Base-by-base conservation (phyloP, 441 rosid species). In the California macrophylla region DNA sequence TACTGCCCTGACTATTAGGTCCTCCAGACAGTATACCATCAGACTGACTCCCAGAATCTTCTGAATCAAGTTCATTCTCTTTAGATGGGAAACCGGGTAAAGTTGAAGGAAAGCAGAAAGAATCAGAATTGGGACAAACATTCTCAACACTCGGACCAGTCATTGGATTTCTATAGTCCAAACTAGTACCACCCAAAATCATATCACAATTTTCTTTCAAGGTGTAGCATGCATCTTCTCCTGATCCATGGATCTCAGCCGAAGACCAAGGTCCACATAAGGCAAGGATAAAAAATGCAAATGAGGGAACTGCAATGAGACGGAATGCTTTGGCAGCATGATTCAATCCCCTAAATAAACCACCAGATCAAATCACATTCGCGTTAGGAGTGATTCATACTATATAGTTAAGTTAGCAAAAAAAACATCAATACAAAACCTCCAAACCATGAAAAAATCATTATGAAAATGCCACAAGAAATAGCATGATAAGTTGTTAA, bases 51-150 rank as follows among this genome's bases (percentile, higher is more conserved):
- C 74, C 78, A 74, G 83, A 69, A 64, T 63, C 76, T 70, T 81
- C 85, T 74, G 76, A 52, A 80, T 75, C 69, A 26, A 34, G 45
- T 28, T 66, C 68, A 30, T 54, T 73, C 72, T 72, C 85, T 52
- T 73, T 67, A 47, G 76, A 73, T 24, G 72, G 67, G 76, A 82
- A 74, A 65, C 82, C 88, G 67, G 81, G 75, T 70, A 86, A 79
- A 13, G 91, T 86, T 45, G 98, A 88, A 73, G 86, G 92, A 79
- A 88, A 86, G 83, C 89, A 89, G 74, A 89, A 82, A 1, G 79
- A 77, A 69, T 81, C 84, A 60, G 91, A 81, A 77, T 70, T 70
- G 12, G 81, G 69, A 74, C 91, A 86, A 52, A 84, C 81, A 77
- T 66, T 80, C 76, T 79, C 78, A 28, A 74, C 66, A 60, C 66